Evolutionary conservation across 495 filamentous ascomycete genomes (phyloP), one percentile per base, ranked within the genome.

Genomic region (Echria macrotheca): DNA sequence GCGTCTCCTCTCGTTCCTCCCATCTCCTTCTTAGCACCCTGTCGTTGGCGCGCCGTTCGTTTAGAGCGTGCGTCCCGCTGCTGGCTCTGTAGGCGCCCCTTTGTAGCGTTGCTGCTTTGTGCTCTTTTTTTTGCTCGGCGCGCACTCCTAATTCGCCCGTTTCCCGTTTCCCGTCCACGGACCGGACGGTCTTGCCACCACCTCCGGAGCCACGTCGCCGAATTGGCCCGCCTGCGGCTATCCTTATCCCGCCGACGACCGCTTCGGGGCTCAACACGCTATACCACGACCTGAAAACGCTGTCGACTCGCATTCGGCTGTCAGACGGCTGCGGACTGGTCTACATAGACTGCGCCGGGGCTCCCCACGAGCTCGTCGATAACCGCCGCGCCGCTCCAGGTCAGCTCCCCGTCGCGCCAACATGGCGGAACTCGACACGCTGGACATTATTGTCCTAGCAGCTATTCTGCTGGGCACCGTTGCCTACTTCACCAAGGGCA

Each of bases 401-500:
- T 9, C n/a, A 50, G 10, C 21, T 15, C 23, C 19, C 28, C 25
- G 15, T 12, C 17, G 24, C 33, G 37, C 50, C 57, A 46, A 60
- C 42, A 98, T 98, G 93, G 86, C 91, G 53, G 87, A 96, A 77
- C 84, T 98, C 61, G 93, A 98, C 63, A 95, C 89, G 3, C 74
- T 97, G 69, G 93, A 98, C 75, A 72, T 96, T 52, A 67, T 94
- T 56, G 93, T 98, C 75, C 86, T 98, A 54, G 80, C 77, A 50
- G 81, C 75, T 50, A 82, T 97, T 52, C 75, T 97, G 23, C 66
- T 94, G 43, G 93, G 89, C 50, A 96, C 88, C 47, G 67, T 89
- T 41, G 93, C 91, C 63, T 98, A 96, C 72, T 91, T 98, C 72
- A 96, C 94, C 51, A 97, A 98, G 65, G 93, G 93, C 52, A 88